Percentiles rank a stretch among this genome's conserved stretches.
Conservation (phyloP, 1,139 yeast genomes). For the Candida sanyaensis region DNA sequence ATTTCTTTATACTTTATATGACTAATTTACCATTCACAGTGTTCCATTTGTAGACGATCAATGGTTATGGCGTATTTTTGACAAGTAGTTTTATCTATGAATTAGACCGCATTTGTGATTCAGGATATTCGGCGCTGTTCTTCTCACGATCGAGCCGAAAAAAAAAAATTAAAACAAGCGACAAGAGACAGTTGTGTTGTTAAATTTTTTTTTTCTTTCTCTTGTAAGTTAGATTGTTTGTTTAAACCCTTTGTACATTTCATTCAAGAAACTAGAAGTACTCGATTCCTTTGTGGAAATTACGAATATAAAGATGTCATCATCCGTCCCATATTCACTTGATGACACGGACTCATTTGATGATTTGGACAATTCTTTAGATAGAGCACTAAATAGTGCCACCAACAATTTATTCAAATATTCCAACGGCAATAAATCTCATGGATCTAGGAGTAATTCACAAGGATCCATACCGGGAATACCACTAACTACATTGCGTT, state of each 20-base stretch:
- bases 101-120: too few relatives aligned
- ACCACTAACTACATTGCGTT: conserved; percentile 26
- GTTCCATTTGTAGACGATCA: too few relatives aligned
- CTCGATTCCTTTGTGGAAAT: neutral
- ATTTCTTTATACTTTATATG: too few relatives aligned
- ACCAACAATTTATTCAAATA: conserved; percentile 30
- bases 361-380: conserved; percentile 46
- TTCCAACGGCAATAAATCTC: conserved; percentile 9
- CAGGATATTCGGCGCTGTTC: neutral
- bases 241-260: neutral
- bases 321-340: conserved; percentile 6
- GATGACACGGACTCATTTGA: conserved; percentile 36
- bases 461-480: conserved; percentile 30
- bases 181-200: neutral
- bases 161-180: neutral
- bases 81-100: too few relatives aligned
- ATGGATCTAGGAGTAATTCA: conserved; percentile 24
- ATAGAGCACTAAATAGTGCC: conserved; percentile 44
- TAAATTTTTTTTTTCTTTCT: neutral
- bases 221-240: too few relatives aligned
- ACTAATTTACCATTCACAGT: too few relatives aligned
- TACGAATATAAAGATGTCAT: conserved; percentile 1
- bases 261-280: neutral
- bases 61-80: too few relatives aligned
- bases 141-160: neutral